Base-by-base conservation (phyloP, 1,139 yeast genomes). In the Pichia sp. region DNA sequence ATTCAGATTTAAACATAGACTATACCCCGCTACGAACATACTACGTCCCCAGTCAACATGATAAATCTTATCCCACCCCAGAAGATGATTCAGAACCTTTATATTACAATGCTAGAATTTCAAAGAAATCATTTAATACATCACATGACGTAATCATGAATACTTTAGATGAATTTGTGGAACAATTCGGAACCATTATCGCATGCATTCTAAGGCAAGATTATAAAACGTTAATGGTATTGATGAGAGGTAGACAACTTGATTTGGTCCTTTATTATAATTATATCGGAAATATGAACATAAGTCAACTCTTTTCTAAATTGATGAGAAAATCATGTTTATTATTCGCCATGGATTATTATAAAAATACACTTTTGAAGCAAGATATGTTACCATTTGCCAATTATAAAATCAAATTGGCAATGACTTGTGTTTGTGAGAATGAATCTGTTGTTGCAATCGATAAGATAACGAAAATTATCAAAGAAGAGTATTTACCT, bases 401-500 rank as follows among this genome's bases (percentile, higher is more conserved):
- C 10, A 27, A 15, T 4, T 46, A 36, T 22, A 5, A 33, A 4
- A 30, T 19, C 2, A 49, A 49, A 34, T 11, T 48, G 11, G 34
- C 27, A 15, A 48, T 45, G 14, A 34, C 44, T 4, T 20, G 32
- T 24, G 10, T 21, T 8, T 42, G 40, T 18, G 49, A 48, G n/a
- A 42, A 38, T 28, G 36, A 17, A 6, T 34, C 46, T 12, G 37
- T 42, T 14, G 17, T 39, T 24, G 30, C 38, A n/a, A 42, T 42
- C 24, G 22, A 35, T 20, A 19, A 32, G 17, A 42, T 48, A 8
- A 39, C 51, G 20, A 19, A 33, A 6, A 24, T 48, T 14, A 48
- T 48, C 22, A 34, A 41, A 22, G n/a, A 38, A 22, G 48, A 44
- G 11, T 48, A 48, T 35, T 19, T 48, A 30, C 35, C 38, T 4